These are phyloP conservation scores for Penicillium frequentans DNA, from an alignment of 2,329 filamentous ascomycete species.

Conservation along the genomic window DNA sequence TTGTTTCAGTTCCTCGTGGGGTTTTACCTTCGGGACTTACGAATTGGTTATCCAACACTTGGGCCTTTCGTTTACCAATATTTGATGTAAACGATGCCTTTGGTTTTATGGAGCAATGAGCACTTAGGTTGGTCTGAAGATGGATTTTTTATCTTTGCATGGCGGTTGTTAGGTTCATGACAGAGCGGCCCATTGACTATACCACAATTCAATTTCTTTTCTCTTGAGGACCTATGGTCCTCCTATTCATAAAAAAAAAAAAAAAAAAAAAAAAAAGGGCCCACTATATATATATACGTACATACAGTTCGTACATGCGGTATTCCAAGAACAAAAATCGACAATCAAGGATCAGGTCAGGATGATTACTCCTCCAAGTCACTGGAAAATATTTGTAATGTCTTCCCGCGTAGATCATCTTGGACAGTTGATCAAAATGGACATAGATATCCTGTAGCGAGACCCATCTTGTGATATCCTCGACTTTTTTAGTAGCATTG, in stretches of 20 bases:
- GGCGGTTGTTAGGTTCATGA: conserved; percentile 15
- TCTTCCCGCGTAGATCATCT: too few species aligned
- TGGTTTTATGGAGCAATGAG: conserved; percentile 9
- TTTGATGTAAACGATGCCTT: conserved; percentile 13
- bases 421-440: too few species aligned
- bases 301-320: too few species aligned
- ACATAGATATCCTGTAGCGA: background rate
- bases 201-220: conserved; percentile 21
- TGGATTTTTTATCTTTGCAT: conserved; percentile 18
- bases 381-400: too few species aligned
- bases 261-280: too few species aligned
- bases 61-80: conserved; percentile 10
- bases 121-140: conserved; percentile 1
- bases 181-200: conserved; percentile 19
- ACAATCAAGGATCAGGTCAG: too few species aligned
- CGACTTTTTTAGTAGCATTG: background rate
- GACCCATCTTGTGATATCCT: background rate
- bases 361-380: too few species aligned
- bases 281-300: background rate
- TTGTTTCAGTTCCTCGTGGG: conserved; percentile 1
- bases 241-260: background rate
- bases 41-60: background rate
- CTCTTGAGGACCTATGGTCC: background rate
- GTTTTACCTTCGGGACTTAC: background rate
- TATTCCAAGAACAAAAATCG: too few species aligned